Evolutionary conservation across 371 early-diverging fungal genomes (phyloP), one percentile per base, ranked within the genome.

Genomic region (Mucor plumbeus): DNA sequence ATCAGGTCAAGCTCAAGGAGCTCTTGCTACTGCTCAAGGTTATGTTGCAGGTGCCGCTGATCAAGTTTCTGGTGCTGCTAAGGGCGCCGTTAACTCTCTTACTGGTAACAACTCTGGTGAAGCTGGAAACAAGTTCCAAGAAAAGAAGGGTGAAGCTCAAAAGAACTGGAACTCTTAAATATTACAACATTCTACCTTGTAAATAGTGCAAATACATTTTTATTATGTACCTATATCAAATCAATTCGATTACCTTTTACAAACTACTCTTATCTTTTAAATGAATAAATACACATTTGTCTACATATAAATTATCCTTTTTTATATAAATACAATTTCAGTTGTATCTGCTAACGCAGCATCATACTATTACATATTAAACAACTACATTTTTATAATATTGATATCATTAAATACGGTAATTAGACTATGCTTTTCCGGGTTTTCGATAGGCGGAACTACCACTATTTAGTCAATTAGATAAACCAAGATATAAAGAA

Each of bases 71-170:
- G 74, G 74, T 38, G 70, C 70, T 38, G 65, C 68, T 4, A 67
- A 67, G 41, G 74, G 74, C 54, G 74, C 70, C 35, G 36, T 64
- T 3, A 74, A 70, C 41, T 61, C 70, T 39, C 53, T 70, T 19
- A 63, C 74, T 62, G 74, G 74, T 56, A 68, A 74, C 38, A 68
- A 55, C 15, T 35, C 63, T 61, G 70, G 48, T 47, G 74, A 74
- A 63, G 57, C 65, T 14, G 41, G 39, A 17, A 67, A 70, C 61
- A 74, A 74, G 63, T 53, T 53, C 10, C 63, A 67, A 56, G 38
- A 70, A 64, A 70, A 74, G 65, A 67, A 70, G 59, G 74, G 74
- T 36, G 74, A 74, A 59, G 74, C 74, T 39, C 70, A 74, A 70
- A 67, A 70, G 59, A 56, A 26, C 35, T 47, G 66, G 50, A 69